Conservation (phyloP, 2,329 filamentous ascomycete species). For the Colletotrichum simmondsii region DNA sequence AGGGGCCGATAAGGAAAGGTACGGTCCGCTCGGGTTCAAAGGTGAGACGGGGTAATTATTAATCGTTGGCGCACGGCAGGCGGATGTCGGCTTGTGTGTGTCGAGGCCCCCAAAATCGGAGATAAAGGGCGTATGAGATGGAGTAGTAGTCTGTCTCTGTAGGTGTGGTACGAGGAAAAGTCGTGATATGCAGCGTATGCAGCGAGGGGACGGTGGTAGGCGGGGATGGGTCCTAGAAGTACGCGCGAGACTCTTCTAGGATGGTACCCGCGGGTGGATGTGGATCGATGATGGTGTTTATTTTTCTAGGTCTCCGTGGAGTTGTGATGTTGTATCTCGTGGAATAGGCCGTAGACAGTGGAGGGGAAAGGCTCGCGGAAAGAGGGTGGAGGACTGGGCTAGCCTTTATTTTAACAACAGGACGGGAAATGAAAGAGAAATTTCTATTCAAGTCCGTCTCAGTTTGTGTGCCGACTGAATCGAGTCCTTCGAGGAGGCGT, state of each 20-base stretch:
- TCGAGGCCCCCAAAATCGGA: conserved; percentile 4
- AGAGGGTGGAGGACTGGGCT: neutral
- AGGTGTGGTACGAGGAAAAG: neutral
- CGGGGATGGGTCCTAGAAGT: neutral
- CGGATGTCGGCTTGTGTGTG: conserved; percentile 7
- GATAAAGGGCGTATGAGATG: neutral
- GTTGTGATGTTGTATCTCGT: neutral
- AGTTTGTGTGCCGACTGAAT: conserved; percentile 27
- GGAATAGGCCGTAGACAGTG: neutral
- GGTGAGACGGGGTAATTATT: conserved; percentile 20
- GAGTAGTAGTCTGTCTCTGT: too few relatives aligned
- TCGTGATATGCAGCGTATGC: conserved; percentile 9
- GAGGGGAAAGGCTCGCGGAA: neutral
- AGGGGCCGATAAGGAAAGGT: conserved; percentile 25
- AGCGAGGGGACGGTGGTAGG: neutral
- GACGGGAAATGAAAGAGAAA: neutral
- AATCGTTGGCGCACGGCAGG: conserved; percentile 20
- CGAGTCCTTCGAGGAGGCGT: conserved; percentile 1
- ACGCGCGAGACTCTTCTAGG: neutral
- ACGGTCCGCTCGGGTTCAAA: conserved; percentile 7
- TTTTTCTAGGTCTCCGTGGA: neutral
- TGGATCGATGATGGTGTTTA: conserved; percentile 5
- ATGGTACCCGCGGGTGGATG: neutral
- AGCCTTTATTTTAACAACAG: conserved; percentile 5
- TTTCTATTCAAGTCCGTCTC: conserved; percentile 3